Base-by-base conservation (phyloP, 2,329 filamentous ascomycete genomes). In the Pezicula neosporulosa region DNA sequence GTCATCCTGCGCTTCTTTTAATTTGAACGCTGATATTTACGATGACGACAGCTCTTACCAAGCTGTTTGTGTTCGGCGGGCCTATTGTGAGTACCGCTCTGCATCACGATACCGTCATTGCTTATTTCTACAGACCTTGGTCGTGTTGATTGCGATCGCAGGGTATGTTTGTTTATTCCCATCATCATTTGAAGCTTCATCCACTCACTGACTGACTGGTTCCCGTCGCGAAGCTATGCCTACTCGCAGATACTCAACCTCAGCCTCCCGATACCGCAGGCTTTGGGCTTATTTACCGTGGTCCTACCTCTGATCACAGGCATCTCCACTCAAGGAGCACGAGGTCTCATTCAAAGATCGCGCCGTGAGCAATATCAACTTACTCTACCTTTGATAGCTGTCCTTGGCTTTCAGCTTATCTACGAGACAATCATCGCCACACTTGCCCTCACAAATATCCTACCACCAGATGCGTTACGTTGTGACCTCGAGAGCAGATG, bases 401-500 rank as follows among this genome's bases (percentile, higher is more conserved):
- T 67, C 27, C 56, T 66, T 37, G 58, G 60, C 16, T 60, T 66
- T 38, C 62, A 64, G 38, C 51, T 66, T 15, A 58, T 66, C n/a
- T 64, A 64, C 54, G 65, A 66, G 47, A 66, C 62, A 2, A 45
- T 64, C 19, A 51, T 67, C 19, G 63, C 54, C 16, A 67, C 64
- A 2, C 54, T 66, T 3, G 60, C 64, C 1, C 47, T 66, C 47
- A 63, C 63, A 16, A 53, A 65, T 49, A 63, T 66, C 12, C 37
- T 63, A 4, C 63, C 63, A 18, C 60, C 60, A 21, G 50, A 54
- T 3, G 45, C 61, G 6, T 44, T 64, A 35, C 30, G 71, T n/a
- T 89, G 86, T 63, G 68, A 72, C 1, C 66, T 89, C n/a, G 70
- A 80, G 8, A 69, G 70, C 3, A 66, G 64, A 37, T 90, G 86